Evolutionary conservation across 805 yeast genomes (phyloP).

Genomic region (Suhomyces emberorum): DNA sequence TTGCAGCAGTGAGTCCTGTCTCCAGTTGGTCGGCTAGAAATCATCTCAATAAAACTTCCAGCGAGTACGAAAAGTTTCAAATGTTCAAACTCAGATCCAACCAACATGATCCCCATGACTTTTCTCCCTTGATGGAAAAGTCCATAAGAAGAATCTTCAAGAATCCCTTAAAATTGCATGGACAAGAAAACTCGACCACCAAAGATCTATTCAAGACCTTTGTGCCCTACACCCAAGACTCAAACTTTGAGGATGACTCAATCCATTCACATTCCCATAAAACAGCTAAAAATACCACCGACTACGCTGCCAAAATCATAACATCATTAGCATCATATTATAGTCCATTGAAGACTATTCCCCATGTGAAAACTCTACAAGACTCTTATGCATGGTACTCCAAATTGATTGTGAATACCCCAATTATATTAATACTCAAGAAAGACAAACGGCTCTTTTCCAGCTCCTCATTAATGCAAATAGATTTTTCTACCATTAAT

Average conservation of each 20-base stretch:
- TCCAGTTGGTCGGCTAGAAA: slow-evolving; percentile 12
- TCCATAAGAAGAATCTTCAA: slow-evolving; percentile 20
- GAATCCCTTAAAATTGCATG: slow-evolving; percentile 11
- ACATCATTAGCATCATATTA: slow-evolving; percentile 25
- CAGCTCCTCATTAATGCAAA: slow-evolving; percentile 18
- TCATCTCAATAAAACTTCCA: slow-evolving; percentile 15
- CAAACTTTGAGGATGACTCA: slow-evolving; percentile 3
- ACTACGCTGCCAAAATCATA: slow-evolving; percentile 23
- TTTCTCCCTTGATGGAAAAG: slow-evolving; percentile 20
- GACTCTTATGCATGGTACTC: slow-evolving; percentile 30
- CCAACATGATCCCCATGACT: slow-evolving; percentile 14
- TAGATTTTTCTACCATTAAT: slow-evolving; percentile 19
- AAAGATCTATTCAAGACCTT: slow-evolving; percentile 5
- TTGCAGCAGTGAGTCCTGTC: slow-evolving; percentile 8
- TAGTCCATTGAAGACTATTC: slow-evolving; percentile 16
- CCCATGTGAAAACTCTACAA: slow-evolving; percentile 6
- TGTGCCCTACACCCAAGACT: not conserved
- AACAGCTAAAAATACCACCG: slow-evolving; percentile 18
- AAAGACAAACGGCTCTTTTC: slow-evolving; percentile 28
- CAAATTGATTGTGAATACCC: slow-evolving; percentile 25
- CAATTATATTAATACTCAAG: slow-evolving; percentile 27
- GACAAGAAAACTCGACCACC: slow-evolving; percentile 10
- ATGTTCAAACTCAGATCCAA: slow-evolving; percentile 16
- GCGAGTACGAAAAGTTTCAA: slow-evolving; percentile 18
- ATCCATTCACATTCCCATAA: slow-evolving; percentile 8